phyloP scores from a whole-genome alignment of 805 yeast species.

The Saccharomyces paradoxus region DNA sequence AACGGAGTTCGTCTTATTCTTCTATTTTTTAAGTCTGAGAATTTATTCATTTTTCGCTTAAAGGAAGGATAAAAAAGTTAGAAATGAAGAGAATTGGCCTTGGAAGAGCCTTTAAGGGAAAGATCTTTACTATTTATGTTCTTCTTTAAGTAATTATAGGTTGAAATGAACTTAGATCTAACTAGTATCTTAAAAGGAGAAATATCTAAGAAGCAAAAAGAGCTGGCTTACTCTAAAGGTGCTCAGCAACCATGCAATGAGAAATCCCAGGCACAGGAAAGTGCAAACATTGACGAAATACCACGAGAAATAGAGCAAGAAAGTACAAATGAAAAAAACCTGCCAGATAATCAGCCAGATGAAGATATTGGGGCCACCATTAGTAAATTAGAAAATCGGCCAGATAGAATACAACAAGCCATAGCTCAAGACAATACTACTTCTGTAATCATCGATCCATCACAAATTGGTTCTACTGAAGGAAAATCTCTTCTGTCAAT shows the following conservation, averaged over 20 bases:
- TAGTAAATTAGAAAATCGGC: neutral
- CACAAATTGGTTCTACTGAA: constrained; percentile 33
- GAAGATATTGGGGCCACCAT: constrained; percentile 12
- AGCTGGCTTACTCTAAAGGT: constrained; percentile 8
- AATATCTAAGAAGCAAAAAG: constrained; percentile 38
- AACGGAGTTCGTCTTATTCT: neutral
- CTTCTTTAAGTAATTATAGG: neutral
- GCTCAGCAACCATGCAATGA: neutral
- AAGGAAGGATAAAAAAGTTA: neutral
- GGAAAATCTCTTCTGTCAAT: constrained; percentile 35
- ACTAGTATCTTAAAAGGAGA: constrained; percentile 39
- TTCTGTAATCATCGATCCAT: constrained; percentile 31
- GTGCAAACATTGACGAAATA: constrained; percentile 9
- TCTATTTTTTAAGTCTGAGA: neutral
- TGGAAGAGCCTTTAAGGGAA: neutral
- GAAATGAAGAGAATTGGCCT: neutral
- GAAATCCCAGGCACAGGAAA: neutral
- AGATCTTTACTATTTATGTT: neutral
- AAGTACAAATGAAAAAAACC: neutral
- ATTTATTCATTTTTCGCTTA: neutral
- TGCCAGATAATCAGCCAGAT: constrained; percentile 3
- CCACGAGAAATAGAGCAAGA: constrained; percentile 11
- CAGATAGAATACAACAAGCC: constrained; percentile 8
- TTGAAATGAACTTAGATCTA: constrained; percentile 43
- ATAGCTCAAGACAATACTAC: constrained; percentile 15